Conservation (phyloP, 2,329 filamentous ascomycete genomes). For the Colletotrichum incanum region DNA sequence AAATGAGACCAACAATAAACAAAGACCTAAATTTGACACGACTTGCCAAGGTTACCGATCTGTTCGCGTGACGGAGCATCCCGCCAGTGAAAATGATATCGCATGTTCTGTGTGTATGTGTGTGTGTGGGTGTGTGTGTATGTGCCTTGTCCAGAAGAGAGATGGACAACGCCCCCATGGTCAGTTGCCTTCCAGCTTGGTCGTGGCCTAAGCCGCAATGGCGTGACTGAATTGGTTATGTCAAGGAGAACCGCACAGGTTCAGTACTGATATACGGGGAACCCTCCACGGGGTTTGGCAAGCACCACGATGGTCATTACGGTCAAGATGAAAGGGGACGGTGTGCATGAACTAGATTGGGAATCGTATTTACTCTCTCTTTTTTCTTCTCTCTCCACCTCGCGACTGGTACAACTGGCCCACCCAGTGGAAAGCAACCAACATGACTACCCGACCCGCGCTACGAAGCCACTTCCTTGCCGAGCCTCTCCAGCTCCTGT, state of each 20-base stretch:
- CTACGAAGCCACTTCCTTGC: constrained; percentile 66
- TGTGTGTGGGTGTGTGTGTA: neutral
- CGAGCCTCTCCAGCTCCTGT: constrained; percentile 75
- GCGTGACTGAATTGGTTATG: neutral
- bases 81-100: neutral
- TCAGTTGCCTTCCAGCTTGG: neutral
- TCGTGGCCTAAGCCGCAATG: neutral
- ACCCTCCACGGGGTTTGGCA: neutral
- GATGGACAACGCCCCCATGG: neutral
- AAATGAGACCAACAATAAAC: constrained; percentile 26
- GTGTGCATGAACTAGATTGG: constrained; percentile 2
- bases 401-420: neutral
- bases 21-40: neutral
- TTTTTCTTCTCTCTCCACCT: neutral
- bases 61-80: neutral
- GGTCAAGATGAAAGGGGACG: neutral
- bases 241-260: neutral
- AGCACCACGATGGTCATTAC: neutral
- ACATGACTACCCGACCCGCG: neutral
- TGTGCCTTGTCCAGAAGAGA: neutral
- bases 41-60: neutral
- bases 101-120: neutral
- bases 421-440: neutral
- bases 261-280: neutral
- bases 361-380: constrained; percentile 30